Percentiles rank a stretch among this genome's conserved stretches.
These are phyloP conservation scores for Noccaea caerulescens DNA, from an alignment of 345 rosid species.

Conservation along the genomic window DNA sequence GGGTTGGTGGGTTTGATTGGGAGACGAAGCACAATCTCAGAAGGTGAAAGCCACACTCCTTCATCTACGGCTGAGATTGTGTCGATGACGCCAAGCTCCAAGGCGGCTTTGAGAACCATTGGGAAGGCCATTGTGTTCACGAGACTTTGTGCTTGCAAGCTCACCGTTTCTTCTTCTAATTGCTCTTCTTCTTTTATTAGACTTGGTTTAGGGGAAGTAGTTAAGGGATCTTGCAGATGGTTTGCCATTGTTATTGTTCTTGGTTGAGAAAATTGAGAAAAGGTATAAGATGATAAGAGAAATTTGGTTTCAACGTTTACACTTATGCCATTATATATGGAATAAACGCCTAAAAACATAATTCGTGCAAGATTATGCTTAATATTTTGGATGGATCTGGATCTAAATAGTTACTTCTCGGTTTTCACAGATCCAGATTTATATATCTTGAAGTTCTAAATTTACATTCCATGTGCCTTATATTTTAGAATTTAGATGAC, in stretches of 20 bases:
- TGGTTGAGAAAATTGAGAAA: background rate
- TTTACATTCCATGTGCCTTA: background rate
- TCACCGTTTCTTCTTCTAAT: conserved; percentile 18
- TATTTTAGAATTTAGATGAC: background rate
- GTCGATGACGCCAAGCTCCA: background rate
- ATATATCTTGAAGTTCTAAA: background rate
- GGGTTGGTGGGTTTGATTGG: no score
- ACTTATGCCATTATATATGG: no score
- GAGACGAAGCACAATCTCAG: no score
- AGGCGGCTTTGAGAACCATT: no score
- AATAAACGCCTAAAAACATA: no score
- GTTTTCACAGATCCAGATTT: background rate
- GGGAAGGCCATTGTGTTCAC: no score
- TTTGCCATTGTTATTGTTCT: conserved; percentile 7
- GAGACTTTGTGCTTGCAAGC: conserved; percentile 20
- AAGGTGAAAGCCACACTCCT: no score
- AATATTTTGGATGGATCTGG: background rate
- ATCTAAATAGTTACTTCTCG: no score
- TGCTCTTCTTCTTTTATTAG: background rate
- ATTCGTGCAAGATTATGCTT: background rate
- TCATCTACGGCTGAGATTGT: conserved; percentile 4
- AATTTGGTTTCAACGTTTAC: background rate
- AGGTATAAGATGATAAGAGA: background rate
- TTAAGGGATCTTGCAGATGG: conserved; percentile 8
- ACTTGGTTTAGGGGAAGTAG: background rate